Evolutionary conservation across 768 basidiomycete species (phyloP).

Genomic region (Tricholoma matsutake): DNA sequence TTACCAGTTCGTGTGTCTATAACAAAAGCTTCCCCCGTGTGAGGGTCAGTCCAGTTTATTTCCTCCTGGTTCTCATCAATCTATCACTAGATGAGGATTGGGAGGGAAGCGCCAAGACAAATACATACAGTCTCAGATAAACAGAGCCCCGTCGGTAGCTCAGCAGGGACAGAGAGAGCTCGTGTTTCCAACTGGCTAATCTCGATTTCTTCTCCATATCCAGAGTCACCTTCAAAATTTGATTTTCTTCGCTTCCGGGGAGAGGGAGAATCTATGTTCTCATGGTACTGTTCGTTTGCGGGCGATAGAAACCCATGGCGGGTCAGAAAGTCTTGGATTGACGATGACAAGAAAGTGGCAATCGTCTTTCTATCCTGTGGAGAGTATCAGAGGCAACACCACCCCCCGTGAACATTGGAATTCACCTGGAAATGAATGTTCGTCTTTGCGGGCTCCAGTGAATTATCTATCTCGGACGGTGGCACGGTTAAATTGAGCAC

Average conservation of each 20-base stretch:
- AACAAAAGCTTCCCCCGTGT: constrained; percentile 53
- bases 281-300: constrained; percentile 11
- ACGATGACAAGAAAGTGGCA: constrained; percentile 50
- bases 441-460: constrained; percentile 75
- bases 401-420: constrained; percentile 5
- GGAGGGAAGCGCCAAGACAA: neutral
- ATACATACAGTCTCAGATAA: constrained; percentile 4
- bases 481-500: constrained; percentile 75
- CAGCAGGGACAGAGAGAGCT: neutral
- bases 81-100: constrained; percentile 7
- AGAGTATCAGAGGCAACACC: constrained; percentile 6
- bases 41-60: constrained; percentile 61
- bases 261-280: constrained; percentile 20
- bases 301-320: constrained; percentile 54
- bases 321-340: constrained; percentile 59
- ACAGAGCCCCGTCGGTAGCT: neutral
- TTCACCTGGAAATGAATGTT: constrained; percentile 65
- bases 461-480: constrained; percentile 66
- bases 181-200: neutral
- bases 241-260: constrained; percentile 54
- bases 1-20: constrained; percentile 71
- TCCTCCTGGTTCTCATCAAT: constrained; percentile 27
- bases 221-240: constrained; percentile 32
- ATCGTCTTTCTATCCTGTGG: constrained; percentile 59
- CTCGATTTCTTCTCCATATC: constrained; percentile 27